These are phyloP conservation scores for Kalaharituber pfeilii DNA, from an alignment of 2,329 filamentous ascomycete genomes.

Conservation along the genomic window DNA sequence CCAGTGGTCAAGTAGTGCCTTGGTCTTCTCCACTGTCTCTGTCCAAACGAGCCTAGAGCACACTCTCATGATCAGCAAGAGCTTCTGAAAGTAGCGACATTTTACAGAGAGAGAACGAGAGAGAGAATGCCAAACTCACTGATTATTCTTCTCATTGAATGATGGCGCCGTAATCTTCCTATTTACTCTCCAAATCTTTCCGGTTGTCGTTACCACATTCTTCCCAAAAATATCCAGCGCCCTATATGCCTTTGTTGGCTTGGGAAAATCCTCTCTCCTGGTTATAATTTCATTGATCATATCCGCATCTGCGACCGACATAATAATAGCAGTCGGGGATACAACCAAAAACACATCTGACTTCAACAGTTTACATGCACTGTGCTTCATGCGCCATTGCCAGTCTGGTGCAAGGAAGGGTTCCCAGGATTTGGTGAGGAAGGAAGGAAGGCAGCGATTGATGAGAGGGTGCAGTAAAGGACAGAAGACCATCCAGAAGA, in stretches of 20 bases:
- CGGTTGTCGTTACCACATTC: constrained; percentile 56
- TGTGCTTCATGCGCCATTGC: constrained; percentile 38
- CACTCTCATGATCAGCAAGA: background rate
- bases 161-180: constrained; percentile 52
- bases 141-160: constrained; percentile 62
- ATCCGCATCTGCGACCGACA: constrained; percentile 46
- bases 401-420: constrained; percentile 35
- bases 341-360: constrained; percentile 46
- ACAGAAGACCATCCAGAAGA: constrained; percentile 13
- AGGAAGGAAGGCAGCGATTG: background rate
- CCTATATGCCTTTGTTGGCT: constrained; percentile 44
- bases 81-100: background rate
- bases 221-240: constrained; percentile 49
- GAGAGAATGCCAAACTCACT: too few relatives aligned
- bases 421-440: background rate
- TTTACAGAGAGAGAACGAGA: background rate
- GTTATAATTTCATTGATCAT: constrained; percentile 47
- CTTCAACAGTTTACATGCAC: constrained; percentile 42
- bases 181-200: constrained; percentile 51
- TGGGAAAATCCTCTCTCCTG: constrained; percentile 53
- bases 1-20: background rate
- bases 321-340: constrained; percentile 36
- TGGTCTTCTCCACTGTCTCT: background rate
- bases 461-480: background rate
- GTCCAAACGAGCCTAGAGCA: background rate